These are phyloP conservation scores for Scutellaria minor DNA, from an alignment of 257 asterid species.

Conservation along the genomic window DNA sequence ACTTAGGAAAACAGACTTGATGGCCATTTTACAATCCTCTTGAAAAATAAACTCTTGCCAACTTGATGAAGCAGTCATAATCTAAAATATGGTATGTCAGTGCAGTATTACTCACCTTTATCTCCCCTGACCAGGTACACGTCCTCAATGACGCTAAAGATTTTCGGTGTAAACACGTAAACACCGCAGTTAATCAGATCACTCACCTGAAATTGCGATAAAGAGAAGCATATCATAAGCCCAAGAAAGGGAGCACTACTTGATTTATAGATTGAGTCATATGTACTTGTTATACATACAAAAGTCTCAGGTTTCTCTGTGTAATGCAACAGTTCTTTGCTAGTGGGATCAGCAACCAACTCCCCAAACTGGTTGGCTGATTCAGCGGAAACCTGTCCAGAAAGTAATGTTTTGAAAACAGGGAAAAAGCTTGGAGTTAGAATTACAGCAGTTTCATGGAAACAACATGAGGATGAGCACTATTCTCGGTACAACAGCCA, in stretches of 20 bases:
- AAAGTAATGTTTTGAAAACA: slow-evolving; percentile 16
- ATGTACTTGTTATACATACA: slow-evolving; percentile 50
- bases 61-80: slow-evolving; percentile 19
- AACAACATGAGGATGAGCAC: slow-evolving; percentile 10
- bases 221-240: slow-evolving; percentile 24
- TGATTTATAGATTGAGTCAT: neutral
- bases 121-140: slow-evolving; percentile 57
- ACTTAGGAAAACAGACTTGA: slow-evolving; percentile 1
- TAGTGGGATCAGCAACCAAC: slow-evolving; percentile 79
- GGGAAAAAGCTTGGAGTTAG: slow-evolving; percentile 13
- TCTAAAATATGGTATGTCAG: slow-evolving; percentile 6
- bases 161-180: slow-evolving; percentile 71
- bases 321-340: slow-evolving; percentile 82
- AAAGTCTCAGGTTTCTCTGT: slow-evolving; percentile 90
- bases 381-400: slow-evolving; percentile 76
- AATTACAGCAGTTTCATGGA: neutral
- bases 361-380: slow-evolving; percentile 90
- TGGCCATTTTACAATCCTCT: slow-evolving; percentile 25
- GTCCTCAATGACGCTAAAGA: slow-evolving; percentile 62
- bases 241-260: slow-evolving; percentile 29
- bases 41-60: slow-evolving; percentile 16
- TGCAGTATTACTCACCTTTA: slow-evolving; percentile 50
- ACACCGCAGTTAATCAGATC: slow-evolving; percentile 86
- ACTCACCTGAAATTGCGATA: slow-evolving; percentile 62
- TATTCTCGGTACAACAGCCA: slow-evolving; percentile 18